Conservation (phyloP, 179 eudicot genomes). For the Vitellaria paradoxa region DNA sequence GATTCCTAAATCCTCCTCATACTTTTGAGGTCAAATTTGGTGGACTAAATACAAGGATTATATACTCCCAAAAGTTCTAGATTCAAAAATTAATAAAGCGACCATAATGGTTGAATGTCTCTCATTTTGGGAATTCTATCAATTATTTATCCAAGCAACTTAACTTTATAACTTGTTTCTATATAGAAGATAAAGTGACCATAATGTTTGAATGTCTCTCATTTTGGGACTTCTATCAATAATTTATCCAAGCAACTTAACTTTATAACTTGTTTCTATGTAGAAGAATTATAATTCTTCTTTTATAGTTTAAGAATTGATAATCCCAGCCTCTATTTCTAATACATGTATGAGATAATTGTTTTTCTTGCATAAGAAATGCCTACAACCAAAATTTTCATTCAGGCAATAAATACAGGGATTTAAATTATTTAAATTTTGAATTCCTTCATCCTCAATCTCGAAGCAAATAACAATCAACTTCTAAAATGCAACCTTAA, state of each 20-base stretch:
- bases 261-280: not conserved
- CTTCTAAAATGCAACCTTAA: not conserved
- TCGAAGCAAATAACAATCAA: not conserved
- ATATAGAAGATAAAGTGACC: not conserved
- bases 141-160: not conserved
- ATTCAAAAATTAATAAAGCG: not conserved
- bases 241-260: not conserved
- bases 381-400: not conserved
- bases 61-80: not conserved
- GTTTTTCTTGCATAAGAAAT: not conserved
- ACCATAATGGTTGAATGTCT: not conserved
- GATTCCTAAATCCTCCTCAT: not conserved
- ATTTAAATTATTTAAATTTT: conserved; percentile 1
- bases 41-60: not conserved
- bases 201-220: too few relatives aligned
- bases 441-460: not conserved
- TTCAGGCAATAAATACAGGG: not conserved
- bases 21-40: not conserved
- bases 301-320: not conserved
- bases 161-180: not conserved
- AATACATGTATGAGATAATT: not conserved
- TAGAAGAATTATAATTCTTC: not conserved
- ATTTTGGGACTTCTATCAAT: not conserved
- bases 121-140: not conserved
- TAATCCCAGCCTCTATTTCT: not conserved